Evolutionary conservation across 768 basidiomycete genomes (phyloP).

Genomic region (Mycena alexandri): DNA sequence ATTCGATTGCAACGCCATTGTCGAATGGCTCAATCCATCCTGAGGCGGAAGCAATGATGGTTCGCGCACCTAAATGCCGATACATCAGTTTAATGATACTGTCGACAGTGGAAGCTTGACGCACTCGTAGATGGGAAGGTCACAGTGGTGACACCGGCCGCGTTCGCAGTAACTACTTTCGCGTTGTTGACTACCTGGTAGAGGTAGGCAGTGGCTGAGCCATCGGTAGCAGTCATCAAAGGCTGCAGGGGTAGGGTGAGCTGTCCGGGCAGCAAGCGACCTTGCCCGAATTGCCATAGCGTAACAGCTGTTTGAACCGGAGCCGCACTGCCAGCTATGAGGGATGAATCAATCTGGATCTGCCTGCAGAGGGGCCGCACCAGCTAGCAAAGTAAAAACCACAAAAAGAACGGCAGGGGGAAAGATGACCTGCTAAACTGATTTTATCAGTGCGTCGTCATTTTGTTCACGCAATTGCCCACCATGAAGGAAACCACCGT

Average conservation of each 20-base stretch:
- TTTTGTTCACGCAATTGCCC: too few species aligned
- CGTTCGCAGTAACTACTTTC: background rate
- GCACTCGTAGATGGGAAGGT: background rate
- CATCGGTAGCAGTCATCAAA: conserved; percentile 8
- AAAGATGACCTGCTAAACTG: conserved; percentile 4
- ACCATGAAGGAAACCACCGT: conserved; percentile 1
- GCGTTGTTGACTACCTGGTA: conserved; percentile 2
- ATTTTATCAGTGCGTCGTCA: background rate
- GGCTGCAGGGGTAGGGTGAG: conserved; percentile 15
- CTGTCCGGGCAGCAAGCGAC: background rate
- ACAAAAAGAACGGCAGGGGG: background rate
- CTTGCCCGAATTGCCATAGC: conserved; percentile 21
- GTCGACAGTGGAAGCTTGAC: background rate
- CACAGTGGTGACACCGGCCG: background rate
- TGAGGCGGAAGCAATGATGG: conserved; percentile 2
- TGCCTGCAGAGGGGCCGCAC: background rate
- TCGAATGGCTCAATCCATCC: background rate
- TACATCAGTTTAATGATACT: background rate
- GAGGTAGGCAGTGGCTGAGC: conserved; percentile 14
- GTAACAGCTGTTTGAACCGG: conserved; percentile 13
- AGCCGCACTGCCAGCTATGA: conserved; percentile 1
- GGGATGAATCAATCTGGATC: background rate
- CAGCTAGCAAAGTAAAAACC: background rate
- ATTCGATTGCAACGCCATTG: background rate
- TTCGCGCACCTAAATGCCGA: background rate